These are phyloP conservation scores for Ogataea wickerhamii DNA, from an alignment of 805 yeast species.

Conservation along the genomic window DNA sequence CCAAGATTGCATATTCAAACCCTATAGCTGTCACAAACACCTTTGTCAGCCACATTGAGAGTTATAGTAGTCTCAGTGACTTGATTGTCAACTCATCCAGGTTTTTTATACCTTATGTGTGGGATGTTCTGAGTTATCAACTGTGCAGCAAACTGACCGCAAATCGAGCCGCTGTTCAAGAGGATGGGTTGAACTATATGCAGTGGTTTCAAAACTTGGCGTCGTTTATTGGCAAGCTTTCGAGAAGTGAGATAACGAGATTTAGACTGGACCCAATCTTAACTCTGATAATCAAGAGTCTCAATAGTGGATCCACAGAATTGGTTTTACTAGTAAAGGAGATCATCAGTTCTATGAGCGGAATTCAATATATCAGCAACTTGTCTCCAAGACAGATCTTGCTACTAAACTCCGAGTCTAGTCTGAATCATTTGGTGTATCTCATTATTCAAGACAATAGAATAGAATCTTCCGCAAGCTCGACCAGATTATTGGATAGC, in stretches of 20 bases:
- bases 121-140: conserved; percentile 81
- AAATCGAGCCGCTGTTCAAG: conserved; percentile 64
- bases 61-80: conserved; percentile 81
- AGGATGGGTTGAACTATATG: conserved; percentile 74
- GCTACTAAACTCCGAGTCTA: conserved; percentile 59
- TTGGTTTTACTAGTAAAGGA: conserved; percentile 66
- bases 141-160: conserved; percentile 66
- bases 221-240: conserved; percentile 70
- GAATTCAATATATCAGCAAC: conserved; percentile 67
- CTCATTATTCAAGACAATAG: conserved; percentile 59
- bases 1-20: conserved; percentile 67
- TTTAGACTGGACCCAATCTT: conserved; percentile 66
- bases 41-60: conserved; percentile 77
- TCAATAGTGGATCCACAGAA: conserved; percentile 56
- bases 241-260: conserved; percentile 45
- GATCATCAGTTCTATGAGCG: conserved; percentile 69
- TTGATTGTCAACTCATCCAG: conserved; percentile 76
- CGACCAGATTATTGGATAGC: conserved; percentile 45
- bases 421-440: conserved; percentile 54
- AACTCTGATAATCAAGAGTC: conserved; percentile 54
- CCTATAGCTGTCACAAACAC: conserved; percentile 76
- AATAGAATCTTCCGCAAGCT: conserved; percentile 43
- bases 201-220: conserved; percentile 86
- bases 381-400: conserved; percentile 62
- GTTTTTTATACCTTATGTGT: conserved; percentile 70